Evolutionary conservation across 805 yeast genomes (phyloP), one percentile per base, ranked within the genome.

Genomic region (Saccharomycopsis babjevae): DNA sequence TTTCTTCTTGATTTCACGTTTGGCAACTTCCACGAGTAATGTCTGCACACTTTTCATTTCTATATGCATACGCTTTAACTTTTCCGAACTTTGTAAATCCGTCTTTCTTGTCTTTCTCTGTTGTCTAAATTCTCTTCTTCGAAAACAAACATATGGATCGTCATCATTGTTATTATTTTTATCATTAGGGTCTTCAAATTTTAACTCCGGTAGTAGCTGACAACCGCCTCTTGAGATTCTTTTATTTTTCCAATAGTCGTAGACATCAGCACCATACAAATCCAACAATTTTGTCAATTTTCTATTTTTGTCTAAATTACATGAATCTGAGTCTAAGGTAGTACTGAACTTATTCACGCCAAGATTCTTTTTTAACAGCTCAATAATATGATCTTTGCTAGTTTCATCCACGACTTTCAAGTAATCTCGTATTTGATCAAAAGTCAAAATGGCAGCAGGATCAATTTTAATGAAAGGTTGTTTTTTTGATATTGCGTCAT

Each of bases 41-140:
- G 81, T 84, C 65, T 85, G 79, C 1, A 97, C 96, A 57, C 84
- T 80, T 64, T 83, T 86, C 74, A 94, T 77, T 63, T 94, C 96
- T 63, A 80, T 79, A 64, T 87, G 89, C 38, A 94, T 76, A 61
- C 81, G 71, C 25, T 94, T 80, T 57, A 94, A 77, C 65, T 92
- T 83, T 72, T 92, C 97, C 15, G 91, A 86, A 66, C 94, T 90
- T 67, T 90, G 88, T 39, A 88, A 82, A 74, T 94, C 99, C 0
- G 97, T 89, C 65, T 98, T 83, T 72, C 99, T 83, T 0, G 99
- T 94, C 72, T 94, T 94, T 72, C 99, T 86, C 36, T 96, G 94
- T 70, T 89, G 97, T 66, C 99, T 83, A 66, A 90, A 86, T 69
- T 92, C 98, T 72, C 99, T 86, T 66, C 97, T 84, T 68, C 99